Percentiles rank a stretch among this genome's conserved stretches.
Conservation (phyloP, 2,329 filamentous ascomycete genomes). For the Leptographium procerum region DNA sequence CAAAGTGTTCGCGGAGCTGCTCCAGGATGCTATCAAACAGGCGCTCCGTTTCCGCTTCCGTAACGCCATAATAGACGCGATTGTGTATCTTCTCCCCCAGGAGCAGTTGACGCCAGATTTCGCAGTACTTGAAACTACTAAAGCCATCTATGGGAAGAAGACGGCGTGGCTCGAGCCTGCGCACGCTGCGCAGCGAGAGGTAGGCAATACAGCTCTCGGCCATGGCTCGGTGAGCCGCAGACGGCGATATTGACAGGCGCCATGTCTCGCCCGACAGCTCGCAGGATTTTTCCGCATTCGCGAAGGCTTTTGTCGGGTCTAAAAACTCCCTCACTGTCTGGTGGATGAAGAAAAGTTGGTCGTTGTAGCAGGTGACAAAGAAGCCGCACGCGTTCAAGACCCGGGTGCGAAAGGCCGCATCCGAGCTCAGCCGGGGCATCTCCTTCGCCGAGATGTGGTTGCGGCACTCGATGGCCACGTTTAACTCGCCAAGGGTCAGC, state of each 20-base stretch:
- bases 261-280: neutral
- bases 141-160: too few relatives aligned
- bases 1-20: too few relatives aligned
- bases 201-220: neutral
- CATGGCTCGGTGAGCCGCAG: neutral
- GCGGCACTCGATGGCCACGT: neutral
- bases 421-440: neutral
- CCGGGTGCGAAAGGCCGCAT: neutral
- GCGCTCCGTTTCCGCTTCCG: too few relatives aligned
- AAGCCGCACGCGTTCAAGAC: neutral
- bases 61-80: too few relatives aligned
- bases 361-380: neutral
- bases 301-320: neutral
- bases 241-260: too few relatives aligned
- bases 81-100: too few relatives aligned
- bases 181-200: too few relatives aligned
- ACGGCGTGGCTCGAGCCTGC: too few relatives aligned
- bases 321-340: neutral
- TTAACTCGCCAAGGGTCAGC: neutral
- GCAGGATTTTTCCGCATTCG: too few relatives aligned
- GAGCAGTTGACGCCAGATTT: too few relatives aligned
- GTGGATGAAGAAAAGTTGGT: neutral
- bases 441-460: neutral
- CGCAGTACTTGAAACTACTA: too few relatives aligned
- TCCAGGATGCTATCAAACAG: too few relatives aligned